These are phyloP conservation scores for Rhynchosporium graminicola DNA, from an alignment of 2,329 filamentous ascomycete genomes.

Conservation along the genomic window DNA sequence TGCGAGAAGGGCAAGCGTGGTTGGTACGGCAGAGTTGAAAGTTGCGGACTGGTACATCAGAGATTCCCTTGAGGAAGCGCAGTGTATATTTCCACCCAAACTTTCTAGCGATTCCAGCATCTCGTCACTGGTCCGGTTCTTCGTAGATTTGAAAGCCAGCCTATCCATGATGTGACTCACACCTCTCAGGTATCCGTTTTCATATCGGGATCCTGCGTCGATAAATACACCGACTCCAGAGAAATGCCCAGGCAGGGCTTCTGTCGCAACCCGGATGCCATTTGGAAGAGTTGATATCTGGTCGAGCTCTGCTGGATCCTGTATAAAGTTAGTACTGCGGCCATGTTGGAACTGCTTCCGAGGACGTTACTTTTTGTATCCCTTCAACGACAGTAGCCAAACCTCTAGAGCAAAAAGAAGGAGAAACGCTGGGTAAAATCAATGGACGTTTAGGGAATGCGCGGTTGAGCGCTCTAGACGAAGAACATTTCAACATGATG, in stretches of 20 bases:
- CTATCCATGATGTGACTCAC: conserved; percentile 96
- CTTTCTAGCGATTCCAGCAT: conserved; percentile 88
- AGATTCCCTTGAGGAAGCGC: conserved; percentile 89
- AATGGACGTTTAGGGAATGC: conserved; percentile 25
- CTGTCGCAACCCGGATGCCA: conserved; percentile 90
- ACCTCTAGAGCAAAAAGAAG: conserved; percentile 36
- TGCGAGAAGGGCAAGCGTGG: conserved; percentile 79
- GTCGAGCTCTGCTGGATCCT: conserved; percentile 87
- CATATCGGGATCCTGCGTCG: conserved; percentile 92
- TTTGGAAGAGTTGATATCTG: conserved; percentile 86
- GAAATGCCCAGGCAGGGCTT: conserved; percentile 92
- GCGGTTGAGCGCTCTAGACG: conserved; percentile 34
- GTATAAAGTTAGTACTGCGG: conserved; percentile 29
- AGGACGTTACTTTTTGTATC: conserved; percentile 39
- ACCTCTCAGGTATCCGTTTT: conserved; percentile 80
- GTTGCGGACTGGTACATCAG: conserved; percentile 99
- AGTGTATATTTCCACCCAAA: conserved; percentile 94
- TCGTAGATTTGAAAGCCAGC: conserved; percentile 89
- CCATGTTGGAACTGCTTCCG: background rate
- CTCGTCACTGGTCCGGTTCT: conserved; percentile 69
- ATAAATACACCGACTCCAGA: conserved; percentile 94
- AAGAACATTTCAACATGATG: conserved; percentile 39
- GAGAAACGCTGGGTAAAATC: conserved; percentile 25
- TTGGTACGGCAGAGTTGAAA: conserved; percentile 89
- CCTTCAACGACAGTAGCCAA: conserved; percentile 39